Evolutionary conservation across 2,329 filamentous ascomycete species (phyloP).

Genomic region (Arthrobotrys pseudoclavata): DNA sequence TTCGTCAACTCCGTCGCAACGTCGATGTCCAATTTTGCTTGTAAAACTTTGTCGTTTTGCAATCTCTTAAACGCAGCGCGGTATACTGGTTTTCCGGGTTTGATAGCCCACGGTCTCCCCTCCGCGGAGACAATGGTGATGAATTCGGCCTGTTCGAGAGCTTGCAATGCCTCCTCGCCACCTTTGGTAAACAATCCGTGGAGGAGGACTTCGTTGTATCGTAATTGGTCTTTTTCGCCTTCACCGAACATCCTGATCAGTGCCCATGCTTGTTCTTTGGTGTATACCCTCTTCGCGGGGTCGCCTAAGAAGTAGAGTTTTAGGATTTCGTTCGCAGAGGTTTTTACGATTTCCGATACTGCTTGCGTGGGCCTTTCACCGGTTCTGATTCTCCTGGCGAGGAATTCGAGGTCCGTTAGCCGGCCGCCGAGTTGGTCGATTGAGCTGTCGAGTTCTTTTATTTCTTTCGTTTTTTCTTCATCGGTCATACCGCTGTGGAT

Average conservation of each 20-base stretch:
- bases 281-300: conserved; percentile 75
- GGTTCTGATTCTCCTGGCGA: conserved; percentile 88
- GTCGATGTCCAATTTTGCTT: conserved; percentile 65
- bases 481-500: conserved; percentile 69
- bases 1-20: conserved; percentile 68
- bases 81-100: conserved; percentile 87
- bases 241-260: conserved; percentile 82
- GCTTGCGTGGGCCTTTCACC: conserved; percentile 86
- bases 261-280: conserved; percentile 88
- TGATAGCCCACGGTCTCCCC: conserved; percentile 82
- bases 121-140: conserved; percentile 80
- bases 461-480: conserved; percentile 62
- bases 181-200: conserved; percentile 79
- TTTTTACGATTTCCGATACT: conserved; percentile 87
- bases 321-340: conserved; percentile 88
- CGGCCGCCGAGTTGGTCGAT: conserved; percentile 88
- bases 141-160: conserved; percentile 86
- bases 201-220: conserved; percentile 88
- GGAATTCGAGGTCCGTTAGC: conserved; percentile 93
- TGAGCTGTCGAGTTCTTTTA: conserved; percentile 79
- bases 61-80: conserved; percentile 80
- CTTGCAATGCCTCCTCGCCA: conserved; percentile 82
- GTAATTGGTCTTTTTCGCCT: conserved; percentile 71
- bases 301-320: conserved; percentile 89
- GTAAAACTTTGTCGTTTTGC: conserved; percentile 62